Evolutionary conservation across 1,139 yeast species (phyloP).

Genomic region (Meyerozyma carpophila): DNA sequence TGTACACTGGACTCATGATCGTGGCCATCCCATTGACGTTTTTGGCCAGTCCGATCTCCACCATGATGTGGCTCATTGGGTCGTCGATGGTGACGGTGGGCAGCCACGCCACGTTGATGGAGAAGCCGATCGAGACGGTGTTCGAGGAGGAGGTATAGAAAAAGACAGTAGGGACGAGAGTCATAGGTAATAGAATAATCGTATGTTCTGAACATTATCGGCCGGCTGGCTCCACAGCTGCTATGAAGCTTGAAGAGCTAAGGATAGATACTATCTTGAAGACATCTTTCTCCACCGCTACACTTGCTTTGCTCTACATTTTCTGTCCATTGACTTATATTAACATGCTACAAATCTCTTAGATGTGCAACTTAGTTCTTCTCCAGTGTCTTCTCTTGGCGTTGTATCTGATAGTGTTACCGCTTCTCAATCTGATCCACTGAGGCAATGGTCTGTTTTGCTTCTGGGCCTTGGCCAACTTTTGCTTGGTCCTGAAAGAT

Average conservation of each 20-base stretch:
- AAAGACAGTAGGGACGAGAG: not conserved
- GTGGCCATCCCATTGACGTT: conserved; percentile 85
- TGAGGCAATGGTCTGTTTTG: conserved; percentile 99
- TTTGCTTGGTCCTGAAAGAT: conserved; percentile 97
- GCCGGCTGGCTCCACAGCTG: too few relatives aligned
- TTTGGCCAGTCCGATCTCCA: conserved; percentile 88
- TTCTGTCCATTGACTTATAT: conserved; percentile 1
- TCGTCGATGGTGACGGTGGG: conserved; percentile 84
- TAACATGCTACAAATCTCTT: conserved; percentile 30
- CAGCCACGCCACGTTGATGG: conserved; percentile 91
- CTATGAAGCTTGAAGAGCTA: too few relatives aligned
- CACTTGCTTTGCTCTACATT: too few relatives aligned
- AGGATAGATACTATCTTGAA: not conserved
- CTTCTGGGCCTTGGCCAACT: conserved; percentile 98
- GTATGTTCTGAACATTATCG: not conserved
- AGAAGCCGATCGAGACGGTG: conserved; percentile 95
- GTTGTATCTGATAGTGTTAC: conserved; percentile 97
- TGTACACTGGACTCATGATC: conserved; percentile 80
- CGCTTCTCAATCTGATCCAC: conserved; percentile 99
- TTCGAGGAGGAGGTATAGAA: conserved; percentile 73
- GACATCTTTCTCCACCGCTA: too few relatives aligned
- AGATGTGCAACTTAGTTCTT: conserved; percentile 98
- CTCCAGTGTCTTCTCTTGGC: conserved; percentile 99
- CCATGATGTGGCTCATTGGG: conserved; percentile 95
- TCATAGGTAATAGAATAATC: not conserved